Evolutionary conservation across 257 asterid species (phyloP).

Genomic region (Fraxinus excelsior): DNA sequence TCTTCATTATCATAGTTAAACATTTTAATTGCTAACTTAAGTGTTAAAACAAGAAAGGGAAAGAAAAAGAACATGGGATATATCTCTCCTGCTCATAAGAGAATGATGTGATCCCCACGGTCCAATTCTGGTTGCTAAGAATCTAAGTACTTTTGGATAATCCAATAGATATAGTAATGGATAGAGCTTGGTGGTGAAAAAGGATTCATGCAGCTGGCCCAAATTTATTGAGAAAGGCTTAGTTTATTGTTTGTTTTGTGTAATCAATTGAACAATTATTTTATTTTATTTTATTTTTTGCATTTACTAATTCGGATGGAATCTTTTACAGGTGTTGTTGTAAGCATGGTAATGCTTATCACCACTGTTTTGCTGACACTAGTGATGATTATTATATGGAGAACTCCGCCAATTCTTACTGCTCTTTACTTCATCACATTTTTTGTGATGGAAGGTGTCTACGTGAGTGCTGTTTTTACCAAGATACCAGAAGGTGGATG

Average conservation of each 20-base stretch:
- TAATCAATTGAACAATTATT: not conserved
- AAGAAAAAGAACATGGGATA: not conserved
- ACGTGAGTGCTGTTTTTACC: constrained; percentile 35
- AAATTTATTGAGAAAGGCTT: not conserved
- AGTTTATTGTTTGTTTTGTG: not conserved
- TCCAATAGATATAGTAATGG: not conserved
- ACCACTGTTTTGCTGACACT: constrained; percentile 36
- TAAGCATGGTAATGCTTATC: constrained; percentile 43
- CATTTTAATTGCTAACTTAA: not conserved
- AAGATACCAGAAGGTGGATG: constrained; percentile 48
- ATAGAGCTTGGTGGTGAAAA: not conserved
- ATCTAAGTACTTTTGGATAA: not conserved
- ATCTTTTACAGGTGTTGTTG: constrained; percentile 37
- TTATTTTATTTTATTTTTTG: not conserved
- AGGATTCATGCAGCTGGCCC: not conserved
- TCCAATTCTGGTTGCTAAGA: not conserved
- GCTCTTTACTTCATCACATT: constrained; percentile 28
- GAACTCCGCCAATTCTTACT: constrained; percentile 29
- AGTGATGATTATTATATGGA: constrained; percentile 44
- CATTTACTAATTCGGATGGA: not conserved
- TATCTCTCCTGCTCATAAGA: not conserved
- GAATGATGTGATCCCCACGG: not conserved
- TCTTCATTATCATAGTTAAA: not conserved
- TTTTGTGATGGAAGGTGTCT: constrained; percentile 38
- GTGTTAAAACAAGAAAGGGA: not conserved